Percentiles rank a stretch among this genome's conserved stretches.
These are phyloP conservation scores for Hippophae rhamnoides DNA, from an alignment of 306 rosid species.

Conservation along the genomic window DNA sequence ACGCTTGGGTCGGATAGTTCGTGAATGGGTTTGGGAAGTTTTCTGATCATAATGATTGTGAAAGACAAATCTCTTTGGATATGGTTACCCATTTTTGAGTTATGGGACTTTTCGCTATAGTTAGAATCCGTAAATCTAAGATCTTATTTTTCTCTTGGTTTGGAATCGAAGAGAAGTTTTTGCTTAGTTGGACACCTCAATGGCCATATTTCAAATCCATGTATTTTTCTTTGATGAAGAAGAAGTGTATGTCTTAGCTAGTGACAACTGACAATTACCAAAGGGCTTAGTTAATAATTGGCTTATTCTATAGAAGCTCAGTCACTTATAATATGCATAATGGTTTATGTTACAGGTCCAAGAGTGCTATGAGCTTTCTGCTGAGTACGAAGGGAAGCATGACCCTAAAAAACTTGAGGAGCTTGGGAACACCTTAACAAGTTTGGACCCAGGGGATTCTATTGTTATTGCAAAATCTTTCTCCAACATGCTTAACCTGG, in stretches of 20 bases:
- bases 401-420: conserved; percentile 77
- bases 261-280: background rate
- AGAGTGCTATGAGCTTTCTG: conserved; percentile 38
- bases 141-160: background rate
- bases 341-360: too few relatives aligned
- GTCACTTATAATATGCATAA: too few relatives aligned
- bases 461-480: conserved; percentile 87
- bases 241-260: background rate
- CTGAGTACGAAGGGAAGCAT: conserved; percentile 84
- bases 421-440: conserved; percentile 73
- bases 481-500: conserved; percentile 96
- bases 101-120: too few relatives aligned
- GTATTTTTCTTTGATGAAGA: background rate
- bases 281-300: conserved; percentile 7
- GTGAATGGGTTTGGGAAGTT: conserved; percentile 1
- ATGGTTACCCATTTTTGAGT: too few relatives aligned
- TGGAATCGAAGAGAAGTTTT: conserved; percentile 1
- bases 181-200: conserved; percentile 4
- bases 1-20: too few relatives aligned
- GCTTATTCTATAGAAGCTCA: background rate
- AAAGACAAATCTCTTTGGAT: background rate
- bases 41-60: too few relatives aligned
- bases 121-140: background rate
- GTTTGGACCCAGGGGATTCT: conserved; percentile 95
- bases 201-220: background rate